Evolutionary conservation across 129 eudicot genomes (phyloP).

Genomic region (Cynara cardunculus): DNA sequence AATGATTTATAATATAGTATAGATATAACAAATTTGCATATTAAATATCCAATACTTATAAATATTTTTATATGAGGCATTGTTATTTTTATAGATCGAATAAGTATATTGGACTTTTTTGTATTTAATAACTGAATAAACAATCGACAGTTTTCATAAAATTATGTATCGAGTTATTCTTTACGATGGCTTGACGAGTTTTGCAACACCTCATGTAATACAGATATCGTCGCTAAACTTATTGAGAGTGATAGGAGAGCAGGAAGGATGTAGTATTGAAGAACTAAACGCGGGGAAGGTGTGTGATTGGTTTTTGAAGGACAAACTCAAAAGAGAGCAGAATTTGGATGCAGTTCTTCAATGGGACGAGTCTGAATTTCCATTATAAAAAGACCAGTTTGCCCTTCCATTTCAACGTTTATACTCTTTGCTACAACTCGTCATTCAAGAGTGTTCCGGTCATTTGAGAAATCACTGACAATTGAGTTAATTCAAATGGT

Average conservation of each 20-base stretch:
- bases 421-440: not conserved
- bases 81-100: not conserved
- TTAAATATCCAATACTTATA: not conserved
- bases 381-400: slow-evolving; percentile 12
- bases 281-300: slow-evolving; percentile 82
- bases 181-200: not conserved
- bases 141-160: not conserved
- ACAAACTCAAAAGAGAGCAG: slow-evolving; percentile 83
- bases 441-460: not conserved
- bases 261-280: slow-evolving; percentile 81
- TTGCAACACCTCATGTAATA: not conserved
- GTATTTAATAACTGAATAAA: not conserved
- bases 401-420: not conserved
- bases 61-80: not conserved
- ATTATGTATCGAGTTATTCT: not conserved
- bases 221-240: slow-evolving; percentile 84
- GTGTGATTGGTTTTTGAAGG: slow-evolving; percentile 93
- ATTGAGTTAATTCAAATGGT: not conserved
- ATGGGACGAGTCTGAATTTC: slow-evolving; percentile 68
- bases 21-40: not conserved
- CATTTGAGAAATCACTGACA: not conserved
- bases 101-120: not conserved
- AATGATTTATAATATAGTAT: no score
- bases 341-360: slow-evolving; percentile 77
- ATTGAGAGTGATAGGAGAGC: slow-evolving; percentile 78